These are phyloP conservation scores for Glonium stellatum DNA, from an alignment of 495 filamentous ascomycete species.

Conservation along the genomic window DNA sequence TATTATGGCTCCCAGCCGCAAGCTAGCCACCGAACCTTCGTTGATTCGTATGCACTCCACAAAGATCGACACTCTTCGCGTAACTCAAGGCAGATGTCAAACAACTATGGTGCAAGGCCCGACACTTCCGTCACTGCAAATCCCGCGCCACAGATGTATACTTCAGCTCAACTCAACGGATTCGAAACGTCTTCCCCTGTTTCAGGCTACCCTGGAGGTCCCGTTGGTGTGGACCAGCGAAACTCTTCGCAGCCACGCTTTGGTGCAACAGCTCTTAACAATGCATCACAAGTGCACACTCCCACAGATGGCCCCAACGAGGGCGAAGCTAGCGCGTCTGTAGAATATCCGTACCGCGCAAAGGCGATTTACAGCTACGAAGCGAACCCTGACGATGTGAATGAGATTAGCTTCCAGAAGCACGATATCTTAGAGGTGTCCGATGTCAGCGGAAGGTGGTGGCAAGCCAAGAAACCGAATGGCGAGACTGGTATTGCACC, in stretches of 20 bases:
- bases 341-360: slow-evolving; percentile 92
- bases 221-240: slow-evolving; percentile 51
- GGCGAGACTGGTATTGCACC: slow-evolving; percentile 97
- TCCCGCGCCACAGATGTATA: slow-evolving; percentile 91
- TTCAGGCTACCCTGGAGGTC: slow-evolving; percentile 63
- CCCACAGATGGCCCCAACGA: slow-evolving; percentile 19
- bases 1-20: slow-evolving; percentile 93
- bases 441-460: slow-evolving; percentile 96
- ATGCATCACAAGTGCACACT: slow-evolving; percentile 19
- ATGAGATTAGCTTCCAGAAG: slow-evolving; percentile 95
- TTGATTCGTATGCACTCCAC: slow-evolving; percentile 91
- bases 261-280: slow-evolving; percentile 26
- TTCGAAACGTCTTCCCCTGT: slow-evolving; percentile 95
- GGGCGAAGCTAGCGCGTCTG: slow-evolving; percentile 42
- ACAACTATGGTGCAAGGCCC: slow-evolving; percentile 55
- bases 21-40: slow-evolving; percentile 79
- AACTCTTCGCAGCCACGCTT: slow-evolving; percentile 55
- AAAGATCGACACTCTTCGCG: slow-evolving; percentile 57
- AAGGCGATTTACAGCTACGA: slow-evolving; percentile 99
- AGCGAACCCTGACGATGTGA: slow-evolving; percentile 94
- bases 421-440: slow-evolving; percentile 96
- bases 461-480: slow-evolving; percentile 92
- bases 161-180: slow-evolving; percentile 84
- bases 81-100: slow-evolving; percentile 61
- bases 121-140: slow-evolving; percentile 70